Conservation (phyloP, 768 basidiomycete genomes). For the Podaxis sp. region DNA sequence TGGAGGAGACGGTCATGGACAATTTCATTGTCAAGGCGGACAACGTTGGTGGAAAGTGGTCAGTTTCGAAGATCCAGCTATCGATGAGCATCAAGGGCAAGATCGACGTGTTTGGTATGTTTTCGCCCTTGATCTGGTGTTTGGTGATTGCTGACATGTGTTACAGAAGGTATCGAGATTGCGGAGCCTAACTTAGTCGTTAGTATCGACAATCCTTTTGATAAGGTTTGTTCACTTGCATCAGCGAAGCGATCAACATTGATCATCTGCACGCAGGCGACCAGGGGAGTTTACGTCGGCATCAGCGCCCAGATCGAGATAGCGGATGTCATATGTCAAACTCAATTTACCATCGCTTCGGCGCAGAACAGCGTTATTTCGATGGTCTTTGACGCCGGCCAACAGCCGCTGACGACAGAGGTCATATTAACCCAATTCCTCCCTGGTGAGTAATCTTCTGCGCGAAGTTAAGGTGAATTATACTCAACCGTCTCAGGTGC, state of each 20-base stretch:
- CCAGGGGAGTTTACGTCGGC: background rate
- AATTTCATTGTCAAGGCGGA: background rate
- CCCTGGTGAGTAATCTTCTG: background rate
- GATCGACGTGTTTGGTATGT: background rate
- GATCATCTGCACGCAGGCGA: background rate
- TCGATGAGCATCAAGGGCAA: background rate
- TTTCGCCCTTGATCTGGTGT: background rate
- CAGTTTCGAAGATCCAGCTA: background rate
- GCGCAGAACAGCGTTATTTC: background rate
- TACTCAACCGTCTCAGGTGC: background rate
- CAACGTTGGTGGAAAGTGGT: background rate
- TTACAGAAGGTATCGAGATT: background rate
- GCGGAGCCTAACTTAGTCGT: background rate
- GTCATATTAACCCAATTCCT: background rate
- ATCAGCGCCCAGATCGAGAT: background rate
- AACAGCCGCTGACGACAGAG: background rate
- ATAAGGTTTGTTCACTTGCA: background rate
- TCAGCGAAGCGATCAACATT: background rate
- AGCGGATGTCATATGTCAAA: background rate
- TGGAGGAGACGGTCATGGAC: constrained; percentile 1
- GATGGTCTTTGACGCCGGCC: background rate
- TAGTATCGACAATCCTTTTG: background rate
- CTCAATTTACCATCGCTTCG: background rate
- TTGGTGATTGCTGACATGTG: background rate
- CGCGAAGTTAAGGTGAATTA: background rate